These are phyloP conservation scores for Colletotrichum sublineola DNA, from an alignment of 2,329 filamentous ascomycete genomes.

Conservation along the genomic window DNA sequence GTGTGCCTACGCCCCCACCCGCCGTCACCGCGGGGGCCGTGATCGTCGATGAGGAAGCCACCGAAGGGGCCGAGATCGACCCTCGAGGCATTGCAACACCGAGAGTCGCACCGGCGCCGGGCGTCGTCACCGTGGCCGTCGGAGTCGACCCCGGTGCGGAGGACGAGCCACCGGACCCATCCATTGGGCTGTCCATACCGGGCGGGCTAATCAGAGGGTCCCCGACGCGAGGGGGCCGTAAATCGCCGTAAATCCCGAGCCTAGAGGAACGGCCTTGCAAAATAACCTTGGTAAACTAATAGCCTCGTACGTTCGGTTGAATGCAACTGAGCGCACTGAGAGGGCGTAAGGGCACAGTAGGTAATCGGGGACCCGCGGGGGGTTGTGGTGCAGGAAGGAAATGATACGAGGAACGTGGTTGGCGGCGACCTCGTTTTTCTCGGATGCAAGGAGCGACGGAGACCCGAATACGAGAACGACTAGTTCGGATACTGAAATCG, in stretches of 20 bases:
- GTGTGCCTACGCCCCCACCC: constrained; percentile 1
- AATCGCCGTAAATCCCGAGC: constrained; percentile 6
- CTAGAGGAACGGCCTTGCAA: constrained; percentile 8
- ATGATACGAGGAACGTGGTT: constrained; percentile 31
- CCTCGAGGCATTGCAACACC: constrained; percentile 6
- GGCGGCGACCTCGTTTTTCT: constrained; percentile 40
- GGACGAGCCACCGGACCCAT: constrained; percentile 38
- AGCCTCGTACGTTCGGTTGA: constrained; percentile 3
- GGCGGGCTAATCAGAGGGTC: constrained; percentile 2
- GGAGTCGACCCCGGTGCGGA: constrained; percentile 39
- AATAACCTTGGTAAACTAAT: neutral
- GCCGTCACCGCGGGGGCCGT: constrained; percentile 20
- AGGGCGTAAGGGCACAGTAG: constrained; percentile 20
- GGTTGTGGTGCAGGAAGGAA: constrained; percentile 34
- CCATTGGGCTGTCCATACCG: constrained; percentile 40
- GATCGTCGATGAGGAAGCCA: constrained; percentile 30
- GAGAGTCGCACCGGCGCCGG: constrained; percentile 10
- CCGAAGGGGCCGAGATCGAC: neutral
- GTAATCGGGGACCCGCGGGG: constrained; percentile 13
- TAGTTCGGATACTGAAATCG: constrained; percentile 20
- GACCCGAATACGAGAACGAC: constrained; percentile 35
- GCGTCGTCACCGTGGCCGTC: constrained; percentile 34
- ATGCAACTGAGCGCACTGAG: constrained; percentile 8
- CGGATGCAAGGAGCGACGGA: constrained; percentile 26
- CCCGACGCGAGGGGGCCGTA: neutral